phyloP scores from a whole-genome alignment of 208 protist genomes.

The Leishmania guyanensis region DNA sequence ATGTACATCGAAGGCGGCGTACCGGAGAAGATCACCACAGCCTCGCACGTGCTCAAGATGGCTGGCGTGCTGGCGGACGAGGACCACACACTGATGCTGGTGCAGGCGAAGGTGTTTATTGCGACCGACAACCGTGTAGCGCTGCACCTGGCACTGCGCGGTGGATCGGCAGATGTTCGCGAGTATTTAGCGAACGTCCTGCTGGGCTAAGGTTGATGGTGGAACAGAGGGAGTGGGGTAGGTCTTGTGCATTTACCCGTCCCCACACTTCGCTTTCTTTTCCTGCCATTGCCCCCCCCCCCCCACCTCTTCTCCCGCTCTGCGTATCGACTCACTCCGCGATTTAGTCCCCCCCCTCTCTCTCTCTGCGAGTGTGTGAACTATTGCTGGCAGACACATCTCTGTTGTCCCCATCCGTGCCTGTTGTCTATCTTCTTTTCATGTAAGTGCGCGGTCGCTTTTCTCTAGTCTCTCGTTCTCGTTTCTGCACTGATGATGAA shows the following conservation, averaged over 20 bases:
- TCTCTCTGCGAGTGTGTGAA: background rate
- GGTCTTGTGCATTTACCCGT: background rate
- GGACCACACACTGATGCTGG: slow-evolving; percentile 63
- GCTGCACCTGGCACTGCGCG: slow-evolving; percentile 79
- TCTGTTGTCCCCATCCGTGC: background rate
- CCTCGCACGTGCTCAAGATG: slow-evolving; percentile 83
- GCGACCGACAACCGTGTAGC: slow-evolving; percentile 70
- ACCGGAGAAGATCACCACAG: slow-evolving; percentile 69
- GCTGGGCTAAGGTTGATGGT: slow-evolving; percentile 41
- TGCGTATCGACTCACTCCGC: background rate
- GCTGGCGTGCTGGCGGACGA: slow-evolving; percentile 67
- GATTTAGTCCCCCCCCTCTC: background rate
- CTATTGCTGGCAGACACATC: background rate
- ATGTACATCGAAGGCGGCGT: slow-evolving; percentile 79
- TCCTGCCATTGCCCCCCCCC: no score
- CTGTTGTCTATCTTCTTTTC: background rate
- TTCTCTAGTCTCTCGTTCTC: background rate
- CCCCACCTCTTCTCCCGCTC: background rate
- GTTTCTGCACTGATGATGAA: background rate
- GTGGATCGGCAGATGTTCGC: slow-evolving; percentile 63
- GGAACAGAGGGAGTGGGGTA: background rate
- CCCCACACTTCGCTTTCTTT: background rate
- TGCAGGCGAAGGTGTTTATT: slow-evolving; percentile 81
- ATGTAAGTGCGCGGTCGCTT: background rate
- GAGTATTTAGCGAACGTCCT: slow-evolving; percentile 76